Evolutionary conservation across 768 basidiomycete genomes (phyloP).

Genomic region (Pulveroboletus sp.): DNA sequence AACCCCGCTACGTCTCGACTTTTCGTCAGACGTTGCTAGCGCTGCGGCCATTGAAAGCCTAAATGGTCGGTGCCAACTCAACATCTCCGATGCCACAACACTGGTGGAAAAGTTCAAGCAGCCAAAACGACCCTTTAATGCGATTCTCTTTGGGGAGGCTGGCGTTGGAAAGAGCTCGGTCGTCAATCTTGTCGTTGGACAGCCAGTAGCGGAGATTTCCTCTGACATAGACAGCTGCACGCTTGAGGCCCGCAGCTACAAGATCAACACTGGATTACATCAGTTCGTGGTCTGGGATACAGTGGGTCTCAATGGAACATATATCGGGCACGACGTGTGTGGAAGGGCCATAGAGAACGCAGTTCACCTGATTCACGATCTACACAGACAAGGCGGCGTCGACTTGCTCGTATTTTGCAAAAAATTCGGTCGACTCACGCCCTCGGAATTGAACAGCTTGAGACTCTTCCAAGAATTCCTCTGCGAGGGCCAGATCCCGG

Average conservation of each 20-base stretch:
- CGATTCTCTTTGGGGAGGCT: constrained; percentile 38
- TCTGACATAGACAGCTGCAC: constrained; percentile 31
- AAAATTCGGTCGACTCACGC: constrained; percentile 26
- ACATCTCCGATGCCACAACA: constrained; percentile 4
- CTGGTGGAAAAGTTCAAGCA: constrained; percentile 12
- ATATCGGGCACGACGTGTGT: constrained; percentile 3
- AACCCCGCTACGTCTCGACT: constrained; percentile 13
- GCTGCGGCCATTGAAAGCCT: constrained; percentile 5
- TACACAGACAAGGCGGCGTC: constrained; percentile 31
- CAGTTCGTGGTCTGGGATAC: constrained; percentile 32
- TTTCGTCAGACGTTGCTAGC: constrained; percentile 7
- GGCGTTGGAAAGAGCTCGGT: constrained; percentile 40
- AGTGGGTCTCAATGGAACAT: constrained; percentile 24
- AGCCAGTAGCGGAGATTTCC: constrained; percentile 22
- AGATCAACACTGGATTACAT: constrained; percentile 14
- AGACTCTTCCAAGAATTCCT: constrained; percentile 35
- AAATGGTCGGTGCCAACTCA: constrained; percentile 10
- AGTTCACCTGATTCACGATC: constrained; percentile 25
- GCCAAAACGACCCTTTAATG: constrained; percentile 20
- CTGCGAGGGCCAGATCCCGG: constrained; percentile 35
- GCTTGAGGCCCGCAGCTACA: constrained; percentile 23
- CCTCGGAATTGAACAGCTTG: constrained; percentile 29
- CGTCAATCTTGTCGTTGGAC: constrained; percentile 36
- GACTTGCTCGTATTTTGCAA: constrained; percentile 38
- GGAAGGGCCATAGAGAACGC: constrained; percentile 23